Conservation (phyloP, 768 basidiomycete species). For the Xerocomus potaroensis region DNA sequence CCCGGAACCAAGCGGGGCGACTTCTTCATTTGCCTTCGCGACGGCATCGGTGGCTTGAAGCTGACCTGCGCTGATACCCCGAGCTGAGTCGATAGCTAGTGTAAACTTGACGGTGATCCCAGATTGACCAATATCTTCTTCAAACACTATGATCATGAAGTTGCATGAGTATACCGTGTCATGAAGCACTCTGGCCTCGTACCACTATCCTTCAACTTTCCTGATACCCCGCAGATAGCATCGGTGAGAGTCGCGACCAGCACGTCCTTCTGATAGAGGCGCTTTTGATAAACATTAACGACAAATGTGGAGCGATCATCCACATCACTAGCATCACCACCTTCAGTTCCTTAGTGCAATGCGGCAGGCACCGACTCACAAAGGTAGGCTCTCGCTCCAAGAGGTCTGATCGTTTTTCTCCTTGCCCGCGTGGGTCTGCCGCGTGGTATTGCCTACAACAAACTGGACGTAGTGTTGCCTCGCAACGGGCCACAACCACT, state of each 20-base stretch:
- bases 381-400: background rate
- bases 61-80: no score
- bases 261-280: background rate
- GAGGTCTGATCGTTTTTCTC: no score
- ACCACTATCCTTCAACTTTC: background rate
- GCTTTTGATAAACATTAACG: background rate
- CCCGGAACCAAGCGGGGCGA: no score
- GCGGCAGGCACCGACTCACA: background rate
- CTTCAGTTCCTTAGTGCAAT: background rate
- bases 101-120: no score
- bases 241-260: background rate
- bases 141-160: background rate
- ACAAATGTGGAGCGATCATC: background rate
- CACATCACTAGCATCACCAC: background rate
- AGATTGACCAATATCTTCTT: no score
- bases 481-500: no score
- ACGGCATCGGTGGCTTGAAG: no score
- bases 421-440: no score
- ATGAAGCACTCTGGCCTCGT: background rate
- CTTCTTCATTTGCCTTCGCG: no score
- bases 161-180: background rate
- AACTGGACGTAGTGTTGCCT: no score
- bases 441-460: no score
- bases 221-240: background rate
- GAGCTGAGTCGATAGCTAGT: no score